phyloP scores from a whole-genome alignment of 495 filamentous ascomycete species.

The Trichocladium uniseriatum region DNA sequence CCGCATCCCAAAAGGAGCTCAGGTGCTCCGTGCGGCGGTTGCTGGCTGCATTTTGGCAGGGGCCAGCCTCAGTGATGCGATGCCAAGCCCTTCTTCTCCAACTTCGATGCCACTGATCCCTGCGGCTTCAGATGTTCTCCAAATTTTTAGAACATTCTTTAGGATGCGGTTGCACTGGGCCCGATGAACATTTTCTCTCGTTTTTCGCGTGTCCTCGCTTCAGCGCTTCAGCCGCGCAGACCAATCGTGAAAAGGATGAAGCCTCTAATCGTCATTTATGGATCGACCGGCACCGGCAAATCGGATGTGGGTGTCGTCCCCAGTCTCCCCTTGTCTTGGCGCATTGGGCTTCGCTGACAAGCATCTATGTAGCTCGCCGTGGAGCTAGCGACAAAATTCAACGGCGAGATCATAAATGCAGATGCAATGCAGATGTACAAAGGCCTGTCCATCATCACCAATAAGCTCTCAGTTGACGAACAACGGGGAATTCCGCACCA shows the following conservation, averaged over 20 bases:
- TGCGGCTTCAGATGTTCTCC: background rate
- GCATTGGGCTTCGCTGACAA: slow-evolving; percentile 10
- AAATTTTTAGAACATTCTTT: background rate
- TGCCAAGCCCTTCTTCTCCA: slow-evolving; percentile 3
- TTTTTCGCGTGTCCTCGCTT: background rate
- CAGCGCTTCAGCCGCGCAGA: background rate
- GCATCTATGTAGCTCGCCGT: slow-evolving; percentile 85
- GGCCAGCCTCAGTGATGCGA: too few relatives aligned
- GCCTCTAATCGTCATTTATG: slow-evolving; percentile 76
- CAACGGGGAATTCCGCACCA: slow-evolving; percentile 81
- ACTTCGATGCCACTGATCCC: too few relatives aligned
- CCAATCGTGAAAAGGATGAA: slow-evolving; percentile 17
- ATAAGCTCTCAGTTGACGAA: slow-evolving; percentile 72
- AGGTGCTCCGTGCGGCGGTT: slow-evolving; percentile 1
- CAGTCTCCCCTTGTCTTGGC: background rate
- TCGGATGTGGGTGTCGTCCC: slow-evolving; percentile 60
- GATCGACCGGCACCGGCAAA: slow-evolving; percentile 93
- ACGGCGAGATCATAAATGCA: slow-evolving; percentile 95
- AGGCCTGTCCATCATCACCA: slow-evolving; percentile 90
- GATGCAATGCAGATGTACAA: slow-evolving; percentile 99
- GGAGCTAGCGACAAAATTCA: slow-evolving; percentile 69
- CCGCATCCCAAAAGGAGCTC: background rate
- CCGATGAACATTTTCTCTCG: slow-evolving; percentile 9
- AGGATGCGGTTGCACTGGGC: background rate
- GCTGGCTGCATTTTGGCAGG: background rate